Evolutionary conservation across 176 grass and related monocot species (phyloP).

Genomic region (Paspalum vaginatum): DNA sequence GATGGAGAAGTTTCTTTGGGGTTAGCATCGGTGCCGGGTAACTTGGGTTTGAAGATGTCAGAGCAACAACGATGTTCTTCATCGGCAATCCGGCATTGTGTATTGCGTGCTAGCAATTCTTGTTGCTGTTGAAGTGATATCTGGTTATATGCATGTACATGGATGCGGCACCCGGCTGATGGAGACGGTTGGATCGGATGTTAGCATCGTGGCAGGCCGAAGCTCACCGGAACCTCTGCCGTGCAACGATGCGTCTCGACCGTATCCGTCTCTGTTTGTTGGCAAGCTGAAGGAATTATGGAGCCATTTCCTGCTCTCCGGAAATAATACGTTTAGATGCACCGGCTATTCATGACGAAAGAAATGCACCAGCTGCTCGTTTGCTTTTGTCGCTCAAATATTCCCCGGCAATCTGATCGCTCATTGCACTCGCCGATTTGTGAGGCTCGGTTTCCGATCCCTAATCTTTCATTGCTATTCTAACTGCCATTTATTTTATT

Average conservation of each 20-base stretch:
- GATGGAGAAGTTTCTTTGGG: slow-evolving; percentile 29
- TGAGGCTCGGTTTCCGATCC: no score
- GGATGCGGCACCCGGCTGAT: slow-evolving; percentile 24
- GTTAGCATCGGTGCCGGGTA: neutral
- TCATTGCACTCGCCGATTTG: neutral
- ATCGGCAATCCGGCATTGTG: neutral
- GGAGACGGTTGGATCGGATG: slow-evolving; percentile 40
- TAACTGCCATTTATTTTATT: no score
- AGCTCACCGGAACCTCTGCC: slow-evolving; percentile 19
- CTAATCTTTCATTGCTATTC: no score
- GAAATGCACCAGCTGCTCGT: slow-evolving; percentile 32
- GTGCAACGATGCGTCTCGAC: slow-evolving; percentile 16
- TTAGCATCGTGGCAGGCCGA: slow-evolving; percentile 36
- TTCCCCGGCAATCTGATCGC: neutral
- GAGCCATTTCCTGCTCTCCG: neutral
- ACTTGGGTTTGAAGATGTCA: neutral
- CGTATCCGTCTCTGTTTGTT: slow-evolving; percentile 21
- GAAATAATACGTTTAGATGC: slow-evolving; percentile 27
- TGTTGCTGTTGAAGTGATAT: neutral
- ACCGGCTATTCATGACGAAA: slow-evolving; percentile 38
- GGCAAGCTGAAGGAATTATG: slow-evolving; percentile 7
- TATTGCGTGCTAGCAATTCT: neutral
- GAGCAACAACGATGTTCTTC: neutral
- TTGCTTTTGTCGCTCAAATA: slow-evolving; percentile 4
- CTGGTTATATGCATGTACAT: slow-evolving; percentile 1